These are phyloP conservation scores for Boletus eberwhitei DNA, from an alignment of 768 basidiomycete species.

Conservation along the genomic window DNA sequence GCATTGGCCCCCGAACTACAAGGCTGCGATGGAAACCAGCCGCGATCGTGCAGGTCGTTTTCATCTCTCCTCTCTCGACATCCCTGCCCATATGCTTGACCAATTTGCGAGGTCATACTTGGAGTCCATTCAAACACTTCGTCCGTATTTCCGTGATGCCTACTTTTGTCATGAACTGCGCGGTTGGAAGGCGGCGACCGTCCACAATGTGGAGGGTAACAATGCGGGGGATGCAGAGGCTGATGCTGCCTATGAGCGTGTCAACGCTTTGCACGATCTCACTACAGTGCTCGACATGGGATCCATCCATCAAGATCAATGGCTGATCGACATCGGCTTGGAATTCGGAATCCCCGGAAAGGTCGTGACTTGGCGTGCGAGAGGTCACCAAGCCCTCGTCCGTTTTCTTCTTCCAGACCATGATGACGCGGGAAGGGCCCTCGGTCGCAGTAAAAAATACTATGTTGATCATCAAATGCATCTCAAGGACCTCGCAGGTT, in stretches of 20 bases:
- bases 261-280: background rate
- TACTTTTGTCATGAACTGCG: constrained; percentile 12
- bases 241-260: background rate
- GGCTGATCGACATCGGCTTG: background rate
- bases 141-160: background rate
- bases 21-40: background rate
- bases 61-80: background rate
- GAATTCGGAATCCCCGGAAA: background rate
- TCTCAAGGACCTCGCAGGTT: constrained; percentile 4
- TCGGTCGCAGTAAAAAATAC: accelerated
- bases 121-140: background rate
- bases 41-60: background rate
- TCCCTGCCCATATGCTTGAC: background rate
- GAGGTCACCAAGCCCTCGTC: background rate
- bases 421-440: accelerated
- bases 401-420: background rate
- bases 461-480: background rate
- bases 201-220: background rate
- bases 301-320: background rate
- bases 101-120: background rate
- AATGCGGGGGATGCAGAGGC: background rate
- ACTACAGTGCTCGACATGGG: background rate
- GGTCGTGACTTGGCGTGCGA: background rate
- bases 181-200: constrained; percentile 6
- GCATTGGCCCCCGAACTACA: background rate